phyloP scores from a whole-genome alignment of 805 yeast species.

The Saturnispora sekii region DNA sequence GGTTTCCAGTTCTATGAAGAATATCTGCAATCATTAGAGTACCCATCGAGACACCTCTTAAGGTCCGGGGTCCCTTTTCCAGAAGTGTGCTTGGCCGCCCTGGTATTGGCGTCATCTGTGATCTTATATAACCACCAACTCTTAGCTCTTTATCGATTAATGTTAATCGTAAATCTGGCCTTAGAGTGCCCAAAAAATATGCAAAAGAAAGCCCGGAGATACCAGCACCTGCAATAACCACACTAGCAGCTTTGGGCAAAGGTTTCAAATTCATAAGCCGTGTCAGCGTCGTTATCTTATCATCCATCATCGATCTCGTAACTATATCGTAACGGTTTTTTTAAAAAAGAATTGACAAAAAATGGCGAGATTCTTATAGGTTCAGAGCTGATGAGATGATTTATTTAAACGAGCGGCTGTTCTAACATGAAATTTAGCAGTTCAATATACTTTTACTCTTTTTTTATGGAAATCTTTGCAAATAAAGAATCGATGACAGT shows the following conservation, averaged over 20 bases:
- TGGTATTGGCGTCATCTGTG: slow-evolving; percentile 31
- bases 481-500: no score
- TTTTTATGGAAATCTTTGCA: no score
- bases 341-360: no score
- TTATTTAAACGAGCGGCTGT: no score
- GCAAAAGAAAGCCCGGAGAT: slow-evolving; percentile 74
- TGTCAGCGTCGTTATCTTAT: slow-evolving; percentile 3
- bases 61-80: slow-evolving; percentile 88
- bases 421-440: no score
- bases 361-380: no score
- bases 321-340: no score
- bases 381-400: no score
- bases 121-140: slow-evolving; percentile 75
- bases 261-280: slow-evolving; percentile 1
- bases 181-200: slow-evolving; percentile 53
- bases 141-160: slow-evolving; percentile 46
- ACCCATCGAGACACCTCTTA: slow-evolving; percentile 78
- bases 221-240: slow-evolving; percentile 83
- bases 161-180: slow-evolving; percentile 66
- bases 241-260: slow-evolving; percentile 26
- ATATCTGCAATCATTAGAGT: slow-evolving; percentile 58
- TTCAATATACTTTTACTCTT: no score
- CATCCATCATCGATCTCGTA: not conserved
- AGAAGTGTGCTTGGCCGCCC: slow-evolving; percentile 29
- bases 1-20: slow-evolving; percentile 37